Base-by-base conservation (phyloP, 2,329 filamentous ascomycete species). In the Ampelomyces quisqualis region DNA sequence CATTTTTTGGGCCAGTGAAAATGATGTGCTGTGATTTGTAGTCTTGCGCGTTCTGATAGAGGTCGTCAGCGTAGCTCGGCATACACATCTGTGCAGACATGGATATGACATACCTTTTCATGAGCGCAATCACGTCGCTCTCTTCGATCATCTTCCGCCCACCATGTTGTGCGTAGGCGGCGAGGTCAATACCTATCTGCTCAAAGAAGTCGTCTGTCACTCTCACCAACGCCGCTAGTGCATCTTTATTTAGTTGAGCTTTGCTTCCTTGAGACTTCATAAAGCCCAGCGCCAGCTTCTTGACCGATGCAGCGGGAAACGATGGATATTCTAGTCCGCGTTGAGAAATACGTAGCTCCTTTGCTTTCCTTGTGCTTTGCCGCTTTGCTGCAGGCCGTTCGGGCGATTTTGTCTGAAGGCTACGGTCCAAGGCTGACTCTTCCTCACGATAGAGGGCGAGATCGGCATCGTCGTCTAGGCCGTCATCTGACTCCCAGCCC, bases 151-250 rank as follows among this genome's bases (percentile, higher is more conserved):
- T 89, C 68, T 86, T 93, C 21, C 90, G 80, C 21, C 86, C 85
- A 4, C 86, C 89, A 66, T 96, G 90, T 46, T 81, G 77, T 13
- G 90, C 86, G 65, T 90, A 95, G 2, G 83, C 84, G 9, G 80
- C 80, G 39, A 95, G 70, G 61, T 95, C 89, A 45, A 90, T 86
- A 33, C 86, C 82, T 2, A 87, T 73, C 67, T 95, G 90, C 69
- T 94, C 88, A 64, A 95, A 95, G 67, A 90, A 95, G 85, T 88
- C 93, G 47, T 94, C 88, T 2, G 87, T 87, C 1, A 89, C 88
- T 62, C 89, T 84, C 58, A 85, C 82, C 38, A 95, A 81, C 4
- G 85, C 84, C 20, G 79, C 77, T 24, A 95, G 71, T 2, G 86
- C 84, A 36, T 93, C 87, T 31, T 85, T 81, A 42, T 77, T 82